Base-by-base conservation (phyloP, 306 rosid species). In the Castanea sativa region DNA sequence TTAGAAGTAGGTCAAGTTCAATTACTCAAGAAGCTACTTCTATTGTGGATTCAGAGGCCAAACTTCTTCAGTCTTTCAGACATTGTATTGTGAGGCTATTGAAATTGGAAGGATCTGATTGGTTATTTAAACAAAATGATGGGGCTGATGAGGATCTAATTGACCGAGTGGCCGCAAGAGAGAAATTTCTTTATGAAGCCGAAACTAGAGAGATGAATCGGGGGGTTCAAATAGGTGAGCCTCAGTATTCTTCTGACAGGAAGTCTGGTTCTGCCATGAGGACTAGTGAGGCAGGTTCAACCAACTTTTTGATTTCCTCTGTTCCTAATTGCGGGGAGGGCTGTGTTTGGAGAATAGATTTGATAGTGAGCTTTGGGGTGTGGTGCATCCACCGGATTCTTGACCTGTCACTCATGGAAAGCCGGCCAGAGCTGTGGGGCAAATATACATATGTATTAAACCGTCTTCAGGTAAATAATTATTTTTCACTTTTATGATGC, bases 391-490 rank as follows among this genome's bases (percentile, higher is more conserved):
- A 91, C 79, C 91, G 98, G 51, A 83, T 96, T 76, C 97, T 96
- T 69, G 94, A 93, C 73, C 92, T 96, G 52, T 93, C 94, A 74
- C 83, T 91, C 56, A 87, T 93, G 97, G 99, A 96, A 83, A 96
- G 99, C 84, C 93, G 99, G 41, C 99, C 99, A 78, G 98, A 96
- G 90, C 91, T 96, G 38, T 96, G 99, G 99, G 99, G 99, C 13
- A 93, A 88, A 80, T 96, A 96, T 83, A 96, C 99, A 4, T 96
- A 85, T 10, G 94, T 96, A 7, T 98, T 96, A 75, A 96, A 93
- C 85, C 96, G 92, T 68, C 98, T 96, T 75, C 99, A 96, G 99
- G 99, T 96, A 91, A 79, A 77, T 75, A 45, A 52, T 52, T 1
- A 33, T 43, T 20, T 78, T 63, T 67, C 25, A 10, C 73, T 33